Evolutionary conservation across 202 grass and related monocot genomes (phyloP).

Genomic region (Setaria italica): DNA sequence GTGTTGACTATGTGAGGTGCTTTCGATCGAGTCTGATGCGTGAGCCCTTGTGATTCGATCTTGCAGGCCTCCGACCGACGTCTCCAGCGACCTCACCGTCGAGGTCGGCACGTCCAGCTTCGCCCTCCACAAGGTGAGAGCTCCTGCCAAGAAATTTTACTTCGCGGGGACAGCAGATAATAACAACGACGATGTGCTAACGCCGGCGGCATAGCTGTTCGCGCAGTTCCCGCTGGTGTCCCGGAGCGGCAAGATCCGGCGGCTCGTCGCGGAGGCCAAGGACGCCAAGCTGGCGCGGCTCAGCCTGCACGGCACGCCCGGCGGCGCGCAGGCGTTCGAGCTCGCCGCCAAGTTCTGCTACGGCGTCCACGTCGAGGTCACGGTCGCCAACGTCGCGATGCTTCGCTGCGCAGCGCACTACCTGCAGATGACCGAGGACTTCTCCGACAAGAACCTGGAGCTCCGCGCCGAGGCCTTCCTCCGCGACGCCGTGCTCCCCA

Average conservation of each 20-base stretch:
- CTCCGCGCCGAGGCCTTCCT: conserved; percentile 71
- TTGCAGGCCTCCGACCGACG: conserved; percentile 89
- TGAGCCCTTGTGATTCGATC: not conserved
- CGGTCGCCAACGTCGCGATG: conserved; percentile 72
- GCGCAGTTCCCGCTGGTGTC: conserved; percentile 97
- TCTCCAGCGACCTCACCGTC: conserved; percentile 93
- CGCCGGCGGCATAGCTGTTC: conserved; percentile 50
- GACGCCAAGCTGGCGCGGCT: conserved; percentile 77
- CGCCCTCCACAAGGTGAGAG: conserved; percentile 96
- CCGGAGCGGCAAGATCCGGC: conserved; percentile 90
- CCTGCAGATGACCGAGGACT: conserved; percentile 94
- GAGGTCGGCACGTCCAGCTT: conserved; percentile 92
- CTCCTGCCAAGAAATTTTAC: not conserved
- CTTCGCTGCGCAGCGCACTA: conserved; percentile 81
- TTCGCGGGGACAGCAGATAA: not conserved
- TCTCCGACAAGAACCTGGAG: conserved; percentile 84
- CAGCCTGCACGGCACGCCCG: conserved; percentile 72
- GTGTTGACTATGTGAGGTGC: not conserved
- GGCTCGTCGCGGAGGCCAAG: conserved; percentile 75
- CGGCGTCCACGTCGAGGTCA: conserved; percentile 76
- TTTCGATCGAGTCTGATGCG: too few species aligned
- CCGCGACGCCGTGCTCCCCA: conserved; percentile 70
- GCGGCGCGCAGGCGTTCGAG: conserved; percentile 81
- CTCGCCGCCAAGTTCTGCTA: conserved; percentile 97
- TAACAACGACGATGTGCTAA: conserved; percentile 12